Conservation (phyloP, 2,329 filamentous ascomycete species). For the Penicillium palitans region DNA sequence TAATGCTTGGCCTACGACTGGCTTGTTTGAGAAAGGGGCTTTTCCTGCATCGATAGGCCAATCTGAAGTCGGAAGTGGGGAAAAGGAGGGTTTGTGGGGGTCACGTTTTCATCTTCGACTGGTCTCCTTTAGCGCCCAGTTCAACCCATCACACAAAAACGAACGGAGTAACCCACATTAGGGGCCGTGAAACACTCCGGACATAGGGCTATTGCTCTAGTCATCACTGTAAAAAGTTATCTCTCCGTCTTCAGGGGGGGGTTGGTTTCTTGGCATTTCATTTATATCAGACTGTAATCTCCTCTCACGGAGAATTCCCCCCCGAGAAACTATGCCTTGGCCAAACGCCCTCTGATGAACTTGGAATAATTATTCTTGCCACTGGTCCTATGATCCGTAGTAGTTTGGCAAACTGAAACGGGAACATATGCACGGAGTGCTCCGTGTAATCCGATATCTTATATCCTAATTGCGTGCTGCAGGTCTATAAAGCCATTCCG, state of each 20-base stretch:
- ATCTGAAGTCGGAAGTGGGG: constrained; percentile 12
- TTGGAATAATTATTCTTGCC: background rate
- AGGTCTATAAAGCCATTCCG: background rate
- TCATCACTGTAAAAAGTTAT: constrained; percentile 1
- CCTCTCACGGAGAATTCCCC: constrained; percentile 5
- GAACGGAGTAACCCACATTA: background rate
- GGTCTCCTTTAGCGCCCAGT: constrained; percentile 8
- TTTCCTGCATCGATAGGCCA: constrained; percentile 17
- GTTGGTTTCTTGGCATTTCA: constrained; percentile 16
- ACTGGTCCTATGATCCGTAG: background rate
- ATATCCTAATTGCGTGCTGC: background rate
- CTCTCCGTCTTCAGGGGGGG: background rate
- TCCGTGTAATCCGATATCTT: background rate
- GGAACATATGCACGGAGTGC: background rate
- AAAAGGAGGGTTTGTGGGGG: background rate
- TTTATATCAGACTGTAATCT: constrained; percentile 21
- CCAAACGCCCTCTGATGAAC: background rate
- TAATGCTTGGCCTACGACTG: constrained; percentile 11
- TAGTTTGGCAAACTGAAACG: constrained; percentile 1
- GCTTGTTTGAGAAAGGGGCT: constrained; percentile 19
- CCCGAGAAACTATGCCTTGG: background rate
- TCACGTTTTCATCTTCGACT: background rate
- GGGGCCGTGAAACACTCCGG: background rate
- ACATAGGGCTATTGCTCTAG: background rate
- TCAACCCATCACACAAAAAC: background rate